Conservation (phyloP, 176 grass and related monocot species). For the Rhynchospora pubera region DNA sequence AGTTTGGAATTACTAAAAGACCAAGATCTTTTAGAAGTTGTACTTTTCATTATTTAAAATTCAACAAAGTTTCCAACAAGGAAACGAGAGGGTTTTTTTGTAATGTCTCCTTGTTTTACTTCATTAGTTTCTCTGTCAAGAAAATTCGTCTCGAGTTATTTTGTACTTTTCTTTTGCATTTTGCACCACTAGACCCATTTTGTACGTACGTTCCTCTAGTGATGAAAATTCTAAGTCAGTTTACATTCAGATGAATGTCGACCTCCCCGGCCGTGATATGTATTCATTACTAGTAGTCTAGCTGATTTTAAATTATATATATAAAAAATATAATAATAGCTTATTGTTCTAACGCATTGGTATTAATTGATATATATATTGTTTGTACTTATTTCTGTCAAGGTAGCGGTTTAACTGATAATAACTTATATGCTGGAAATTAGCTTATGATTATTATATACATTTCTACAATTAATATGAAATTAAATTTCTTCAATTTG, state of each 20-base stretch:
- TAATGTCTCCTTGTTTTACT: background rate
- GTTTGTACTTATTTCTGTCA: too few species aligned
- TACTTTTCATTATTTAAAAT: background rate
- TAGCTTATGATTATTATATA: background rate
- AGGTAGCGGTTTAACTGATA: too few species aligned
- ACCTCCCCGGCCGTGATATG: too few species aligned
- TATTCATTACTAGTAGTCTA: too few species aligned
- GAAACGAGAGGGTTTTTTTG: background rate
- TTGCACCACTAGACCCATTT: background rate
- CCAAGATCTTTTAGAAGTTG: background rate
- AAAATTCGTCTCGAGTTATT: background rate
- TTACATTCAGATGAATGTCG: background rate
- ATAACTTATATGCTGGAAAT: background rate
- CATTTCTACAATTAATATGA: background rate
- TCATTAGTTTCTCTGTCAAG: background rate
- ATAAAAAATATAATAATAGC: background rate
- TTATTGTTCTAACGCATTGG: background rate
- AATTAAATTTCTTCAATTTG: background rate
- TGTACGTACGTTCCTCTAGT: background rate
- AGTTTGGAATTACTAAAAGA: slow-evolving; percentile 6
- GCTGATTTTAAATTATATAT: too few species aligned
- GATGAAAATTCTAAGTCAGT: too few species aligned
- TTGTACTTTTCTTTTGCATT: slow-evolving; percentile 6
- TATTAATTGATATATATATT: too few species aligned
- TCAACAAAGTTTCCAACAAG: background rate